Conservation (phyloP, 108 stramenopile species). For the Skeletonema costatum region DNA sequence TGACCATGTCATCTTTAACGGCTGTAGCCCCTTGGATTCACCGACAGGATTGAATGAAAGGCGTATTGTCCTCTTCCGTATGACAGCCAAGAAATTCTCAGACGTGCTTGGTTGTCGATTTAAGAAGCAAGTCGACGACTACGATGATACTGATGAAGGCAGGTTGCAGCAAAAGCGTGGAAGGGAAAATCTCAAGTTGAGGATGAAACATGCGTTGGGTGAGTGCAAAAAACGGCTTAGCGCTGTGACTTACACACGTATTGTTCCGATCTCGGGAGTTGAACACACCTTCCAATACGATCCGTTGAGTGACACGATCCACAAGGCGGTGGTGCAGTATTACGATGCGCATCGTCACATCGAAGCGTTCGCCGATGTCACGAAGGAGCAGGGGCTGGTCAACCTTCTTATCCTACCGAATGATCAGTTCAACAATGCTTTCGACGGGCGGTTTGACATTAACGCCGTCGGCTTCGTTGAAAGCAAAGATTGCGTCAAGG, state of each 20-base stretch:
- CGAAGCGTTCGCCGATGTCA: not conserved
- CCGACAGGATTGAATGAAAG: not conserved
- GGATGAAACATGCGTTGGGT: not conserved
- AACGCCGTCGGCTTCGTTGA: not conserved
- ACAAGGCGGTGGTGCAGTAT: not conserved
- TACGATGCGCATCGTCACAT: not conserved
- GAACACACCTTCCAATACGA: not conserved
- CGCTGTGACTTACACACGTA: not conserved
- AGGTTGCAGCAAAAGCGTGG: constrained; percentile 2
- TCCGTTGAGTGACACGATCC: not conserved
- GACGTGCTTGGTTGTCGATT: not conserved
- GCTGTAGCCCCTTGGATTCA: not conserved
- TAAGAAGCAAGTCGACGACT: not conserved
- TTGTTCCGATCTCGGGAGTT: not conserved
- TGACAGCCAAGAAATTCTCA: not conserved
- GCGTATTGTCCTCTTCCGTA: not conserved
- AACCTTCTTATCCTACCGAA: not conserved
- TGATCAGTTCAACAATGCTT: not conserved
- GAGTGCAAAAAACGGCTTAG: not conserved
- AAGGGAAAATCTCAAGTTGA: constrained; percentile 6
- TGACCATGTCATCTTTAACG: not conserved
- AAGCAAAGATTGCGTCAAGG: not conserved
- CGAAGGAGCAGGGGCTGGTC: not conserved
- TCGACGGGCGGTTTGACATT: not conserved
- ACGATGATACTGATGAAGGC: not conserved